phyloP scores from a whole-genome alignment of 768 basidiomycete genomes.

The Podaxis carcinomalis region DNA sequence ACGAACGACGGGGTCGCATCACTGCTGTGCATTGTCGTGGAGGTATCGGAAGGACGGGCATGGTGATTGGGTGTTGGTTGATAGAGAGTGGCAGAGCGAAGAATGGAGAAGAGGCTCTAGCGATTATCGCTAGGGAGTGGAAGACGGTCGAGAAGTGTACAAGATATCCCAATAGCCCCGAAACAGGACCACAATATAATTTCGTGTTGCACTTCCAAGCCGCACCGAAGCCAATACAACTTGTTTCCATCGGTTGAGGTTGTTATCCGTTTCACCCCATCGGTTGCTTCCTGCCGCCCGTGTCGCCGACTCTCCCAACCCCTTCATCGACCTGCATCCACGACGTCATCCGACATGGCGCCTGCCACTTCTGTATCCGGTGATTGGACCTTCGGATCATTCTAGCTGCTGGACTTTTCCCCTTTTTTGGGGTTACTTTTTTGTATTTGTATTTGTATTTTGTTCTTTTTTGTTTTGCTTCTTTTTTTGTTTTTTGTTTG shows the following conservation, averaged over 20 bases:
- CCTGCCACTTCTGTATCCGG: not conserved
- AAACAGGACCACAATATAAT: slow-evolving; percentile 76
- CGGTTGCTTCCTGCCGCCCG: not conserved
- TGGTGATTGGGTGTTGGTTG: slow-evolving; percentile 68
- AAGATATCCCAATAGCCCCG: slow-evolving; percentile 71
- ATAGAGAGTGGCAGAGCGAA: slow-evolving; percentile 60
- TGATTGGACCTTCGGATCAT: not conserved
- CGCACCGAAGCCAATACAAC: slow-evolving; percentile 6
- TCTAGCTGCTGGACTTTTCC: not conserved
- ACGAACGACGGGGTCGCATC: slow-evolving; percentile 52
- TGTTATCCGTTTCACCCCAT: not conserved
- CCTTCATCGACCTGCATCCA: no score
- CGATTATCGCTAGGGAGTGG: slow-evolving; percentile 67
- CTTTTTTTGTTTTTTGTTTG: no score
- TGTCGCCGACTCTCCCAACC: not conserved
- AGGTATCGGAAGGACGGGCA: slow-evolving; percentile 70
- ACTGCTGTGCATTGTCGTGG: slow-evolving; percentile 79
- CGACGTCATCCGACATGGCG: not conserved
- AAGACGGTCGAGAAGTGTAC: slow-evolving; percentile 73
- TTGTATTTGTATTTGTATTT: no score
- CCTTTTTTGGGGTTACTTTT: not conserved
- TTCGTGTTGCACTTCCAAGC: slow-evolving; percentile 59
- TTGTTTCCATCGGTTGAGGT: not conserved
- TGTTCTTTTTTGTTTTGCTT: no score
- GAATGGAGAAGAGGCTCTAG: slow-evolving; percentile 61